A percentile compares a stretch with the other conserved stretches of the same genome.
Evolutionary conservation across 1,139 yeast genomes (phyloP).

Genomic region (Yamadazyma aaseri): DNA sequence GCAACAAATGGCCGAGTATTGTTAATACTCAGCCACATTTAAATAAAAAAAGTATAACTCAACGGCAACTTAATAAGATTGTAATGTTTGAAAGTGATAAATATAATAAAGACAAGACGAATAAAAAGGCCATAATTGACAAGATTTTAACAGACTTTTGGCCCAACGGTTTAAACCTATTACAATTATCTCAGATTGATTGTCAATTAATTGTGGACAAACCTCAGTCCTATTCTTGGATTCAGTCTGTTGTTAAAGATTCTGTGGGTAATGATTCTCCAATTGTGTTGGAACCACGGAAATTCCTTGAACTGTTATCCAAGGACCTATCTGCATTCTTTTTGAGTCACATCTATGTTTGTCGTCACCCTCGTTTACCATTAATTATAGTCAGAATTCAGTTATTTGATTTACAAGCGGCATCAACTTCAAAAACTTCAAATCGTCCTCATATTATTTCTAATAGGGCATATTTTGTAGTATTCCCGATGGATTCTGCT

Average conservation of each 20-base stretch:
- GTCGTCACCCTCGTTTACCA: slow-evolving; percentile 63
- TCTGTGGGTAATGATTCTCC: slow-evolving; percentile 31
- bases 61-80: slow-evolving; percentile 25
- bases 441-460: slow-evolving; percentile 45
- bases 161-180: slow-evolving; percentile 61
- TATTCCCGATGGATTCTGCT: slow-evolving; percentile 67
- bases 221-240: slow-evolving; percentile 56
- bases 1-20: slow-evolving; percentile 36
- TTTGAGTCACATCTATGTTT: slow-evolving; percentile 62
- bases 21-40: slow-evolving; percentile 38
- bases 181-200: slow-evolving; percentile 73
- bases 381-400: slow-evolving; percentile 63
- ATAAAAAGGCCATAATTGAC: slow-evolving; percentile 51
- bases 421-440: slow-evolving; percentile 16
- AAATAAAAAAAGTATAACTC: slow-evolving; percentile 15
- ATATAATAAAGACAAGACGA: slow-evolving; percentile 15
- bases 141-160: slow-evolving; percentile 55
- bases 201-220: slow-evolving; percentile 61
- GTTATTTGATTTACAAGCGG: slow-evolving; percentile 54
- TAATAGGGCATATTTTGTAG: slow-evolving; percentile 61
- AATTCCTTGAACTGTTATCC: slow-evolving; percentile 49
- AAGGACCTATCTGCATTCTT: slow-evolving; percentile 48
- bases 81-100: slow-evolving; percentile 21
- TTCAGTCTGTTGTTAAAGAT: slow-evolving; percentile 53
- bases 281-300: slow-evolving; percentile 39